Base-by-base conservation (phyloP, 495 filamentous ascomycete genomes). In the Cercophora scortea region DNA sequence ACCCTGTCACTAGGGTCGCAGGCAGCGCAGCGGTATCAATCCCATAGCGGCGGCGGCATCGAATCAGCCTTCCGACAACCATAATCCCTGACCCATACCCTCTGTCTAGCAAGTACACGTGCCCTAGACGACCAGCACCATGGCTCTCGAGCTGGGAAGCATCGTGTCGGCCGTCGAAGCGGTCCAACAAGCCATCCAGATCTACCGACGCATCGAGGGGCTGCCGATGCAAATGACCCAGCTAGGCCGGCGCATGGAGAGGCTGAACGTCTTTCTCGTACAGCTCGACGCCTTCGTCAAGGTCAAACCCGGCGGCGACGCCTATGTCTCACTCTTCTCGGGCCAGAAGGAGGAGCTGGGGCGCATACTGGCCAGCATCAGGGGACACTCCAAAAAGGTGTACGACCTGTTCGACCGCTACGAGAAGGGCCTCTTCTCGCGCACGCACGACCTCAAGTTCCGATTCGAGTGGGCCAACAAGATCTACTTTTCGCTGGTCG, bases 331-430 rank as follows among this genome's bases (percentile, higher is more conserved):
- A 0, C 47, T 59, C 15, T 53, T 42, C 4, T 42, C 51, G 1
- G 56, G 50, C 0, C 53, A 60, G 42, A 55, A 48, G n/a, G 33
- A 50, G 34, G 57, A 55, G 2, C 57, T 65, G 12, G 39, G 12
- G n/a, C 25, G 39, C 4, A 34, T 62, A 1, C 51, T 65, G 1
- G 35, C 18, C 9, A 48, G 39, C 55, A 60, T 62, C 18, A 49
- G 58, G 15, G 41, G 16, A 16, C 50, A 62, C 42, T 51, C 49
- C 13, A 52, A 32, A 1, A 58, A 55, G 40, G 60, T 57, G 8
- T 41, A 61, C 34, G 59, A 65, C 17, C 50, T 65, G 25, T 62
- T 65, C 32, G 57, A 65, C 15, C 58, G 61, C 35, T 60, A 61
- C 50, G 46, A 64, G 34, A 52, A 56, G 45, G 58, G 58, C 34